phyloP scores from a whole-genome alignment of 371 early-diverging fungal genomes.

The Mucor plumbeus region DNA sequence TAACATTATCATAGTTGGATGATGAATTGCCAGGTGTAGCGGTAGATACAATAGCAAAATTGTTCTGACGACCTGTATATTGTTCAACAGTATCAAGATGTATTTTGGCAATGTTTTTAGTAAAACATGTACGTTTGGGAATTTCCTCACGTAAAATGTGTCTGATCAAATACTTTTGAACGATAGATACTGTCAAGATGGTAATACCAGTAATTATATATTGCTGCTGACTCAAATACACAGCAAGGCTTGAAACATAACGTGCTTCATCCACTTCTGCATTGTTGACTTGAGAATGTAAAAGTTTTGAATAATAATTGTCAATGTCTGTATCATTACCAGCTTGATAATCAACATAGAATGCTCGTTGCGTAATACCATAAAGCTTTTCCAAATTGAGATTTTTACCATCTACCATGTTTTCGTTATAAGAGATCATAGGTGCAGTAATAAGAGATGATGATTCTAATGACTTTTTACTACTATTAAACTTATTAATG shows the following conservation, averaged over 20 bases:
- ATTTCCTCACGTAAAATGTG: conserved; percentile 24
- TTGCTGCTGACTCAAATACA: conserved; percentile 45
- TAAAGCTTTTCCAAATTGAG: conserved; percentile 8
- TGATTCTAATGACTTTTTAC: conserved; percentile 10
- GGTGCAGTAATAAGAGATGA: conserved; percentile 27
- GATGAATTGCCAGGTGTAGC: conserved; percentile 26
- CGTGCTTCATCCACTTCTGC: conserved; percentile 40
- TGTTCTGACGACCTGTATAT: conserved; percentile 30
- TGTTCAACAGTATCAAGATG: conserved; percentile 30
- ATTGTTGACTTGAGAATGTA: conserved; percentile 6
- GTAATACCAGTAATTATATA: conserved; percentile 19
- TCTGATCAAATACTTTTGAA: conserved; percentile 35
- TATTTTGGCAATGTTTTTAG: conserved; percentile 4
- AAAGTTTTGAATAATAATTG: neutral
- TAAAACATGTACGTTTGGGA: conserved; percentile 25
- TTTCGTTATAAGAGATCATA: conserved; percentile 26
- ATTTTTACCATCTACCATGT: conserved; percentile 24
- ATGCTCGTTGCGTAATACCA: conserved; percentile 35
- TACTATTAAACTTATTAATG: conserved; percentile 27
- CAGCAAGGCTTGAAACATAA: conserved; percentile 35
- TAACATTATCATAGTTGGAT: conserved; percentile 21
- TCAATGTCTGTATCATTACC: neutral
- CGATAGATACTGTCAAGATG: conserved; percentile 25
- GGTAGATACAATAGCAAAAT: conserved; percentile 34
- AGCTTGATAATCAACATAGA: conserved; percentile 29